Base-by-base conservation (phyloP, 441 rosid genomes). In the Codiaeum variegatum region DNA sequence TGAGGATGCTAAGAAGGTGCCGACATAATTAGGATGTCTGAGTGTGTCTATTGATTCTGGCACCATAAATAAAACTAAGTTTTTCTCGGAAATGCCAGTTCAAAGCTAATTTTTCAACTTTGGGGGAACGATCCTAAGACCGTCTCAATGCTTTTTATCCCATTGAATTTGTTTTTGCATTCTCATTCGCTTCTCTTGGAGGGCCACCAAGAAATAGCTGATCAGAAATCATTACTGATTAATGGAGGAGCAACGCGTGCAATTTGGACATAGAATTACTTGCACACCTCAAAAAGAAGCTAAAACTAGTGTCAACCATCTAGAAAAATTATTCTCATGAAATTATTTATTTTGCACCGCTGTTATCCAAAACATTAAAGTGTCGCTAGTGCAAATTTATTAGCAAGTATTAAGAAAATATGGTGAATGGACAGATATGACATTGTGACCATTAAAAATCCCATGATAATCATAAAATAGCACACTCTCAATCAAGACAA, bases 201-300 rank as follows among this genome's bases (percentile, higher is more conserved):
- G 79, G 66, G 67, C 80, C 85, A 63, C 72, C 74, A 77, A 77
- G 76, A 65, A 68, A 79, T 28, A 94, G 84, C 99, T 94, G 90
- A 70, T 73, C 42, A 67, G n/a, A 64, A 59, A 49, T 42, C 13
- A 62, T 40, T 61, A 16, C 23, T 59, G 62, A 74, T 60, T 36
- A 74, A 47, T 55, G 6, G 15, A 40, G 32, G 44, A 71, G 23
- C 4, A 54, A 49, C 15, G 31, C 6, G 16, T 26, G 24, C 28
- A 56, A 46, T 21, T 58, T 11, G 38, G 13, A 42, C 6, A 32
- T 4, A 32, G 26, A 70, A 28, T 29, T 31, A 44, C 67, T n/a
- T 3, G 56, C 51, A 68, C 36, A 1, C 15, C 38, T 69, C 31
- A 47, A 19, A 44, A 24, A 51, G 21, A 52, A 28, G 21, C 59